Conservation (phyloP, 2,329 filamentous ascomycete genomes). For the Chlorencoelia australis region DNA sequence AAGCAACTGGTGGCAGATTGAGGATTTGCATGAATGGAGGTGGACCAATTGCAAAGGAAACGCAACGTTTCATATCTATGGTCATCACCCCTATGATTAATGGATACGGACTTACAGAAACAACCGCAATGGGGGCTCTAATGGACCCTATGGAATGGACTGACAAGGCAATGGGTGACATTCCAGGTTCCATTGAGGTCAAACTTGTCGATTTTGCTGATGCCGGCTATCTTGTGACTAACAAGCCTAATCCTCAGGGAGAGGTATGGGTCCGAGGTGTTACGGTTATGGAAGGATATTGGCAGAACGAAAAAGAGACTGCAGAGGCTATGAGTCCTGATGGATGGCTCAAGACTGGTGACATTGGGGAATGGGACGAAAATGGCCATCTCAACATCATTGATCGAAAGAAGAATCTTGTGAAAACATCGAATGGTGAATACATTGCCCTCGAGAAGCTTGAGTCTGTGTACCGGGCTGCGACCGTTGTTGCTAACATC, state of each 20-base stretch:
- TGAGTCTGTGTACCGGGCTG: slow-evolving; percentile 79
- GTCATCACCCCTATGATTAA: slow-evolving; percentile 89
- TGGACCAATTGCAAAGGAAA: slow-evolving; percentile 79
- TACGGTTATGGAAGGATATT: slow-evolving; percentile 69
- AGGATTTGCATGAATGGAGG: slow-evolving; percentile 92
- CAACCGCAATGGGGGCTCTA: slow-evolving; percentile 71
- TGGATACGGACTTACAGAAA: slow-evolving; percentile 93
- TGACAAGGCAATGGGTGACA: slow-evolving; percentile 63
- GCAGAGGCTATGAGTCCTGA: slow-evolving; percentile 66
- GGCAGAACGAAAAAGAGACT: slow-evolving; percentile 78
- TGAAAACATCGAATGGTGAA: slow-evolving; percentile 91
- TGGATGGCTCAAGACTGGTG: slow-evolving; percentile 95
- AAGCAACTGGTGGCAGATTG: slow-evolving; percentile 78
- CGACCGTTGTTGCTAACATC: slow-evolving; percentile 71
- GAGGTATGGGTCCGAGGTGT: slow-evolving; percentile 83
- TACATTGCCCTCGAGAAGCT: slow-evolving; percentile 96
- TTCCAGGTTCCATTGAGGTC: slow-evolving; percentile 68
- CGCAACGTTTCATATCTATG: slow-evolving; percentile 82
- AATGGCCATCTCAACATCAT: slow-evolving; percentile 78
- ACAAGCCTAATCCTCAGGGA: slow-evolving; percentile 68
- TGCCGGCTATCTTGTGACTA: slow-evolving; percentile 65
- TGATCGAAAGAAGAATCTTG: slow-evolving; percentile 95
- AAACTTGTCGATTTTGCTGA: slow-evolving; percentile 89
- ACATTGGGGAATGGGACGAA: slow-evolving; percentile 81
- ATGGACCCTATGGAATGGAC: slow-evolving; percentile 82